Evolutionary conservation across 140 eudicot species (phyloP).

Genomic region (Ambrosia hybrid): DNA sequence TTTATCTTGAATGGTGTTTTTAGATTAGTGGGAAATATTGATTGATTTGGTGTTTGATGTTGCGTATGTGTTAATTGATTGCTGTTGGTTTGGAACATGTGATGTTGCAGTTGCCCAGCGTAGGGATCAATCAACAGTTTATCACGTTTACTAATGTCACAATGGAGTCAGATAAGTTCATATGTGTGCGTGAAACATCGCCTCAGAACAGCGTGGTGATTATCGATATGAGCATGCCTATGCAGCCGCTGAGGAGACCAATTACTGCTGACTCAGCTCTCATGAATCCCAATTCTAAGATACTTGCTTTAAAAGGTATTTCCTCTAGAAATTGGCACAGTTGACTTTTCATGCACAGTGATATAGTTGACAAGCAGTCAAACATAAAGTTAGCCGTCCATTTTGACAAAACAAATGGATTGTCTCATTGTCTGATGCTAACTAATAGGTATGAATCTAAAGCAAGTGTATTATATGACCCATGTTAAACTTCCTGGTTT

Average conservation of each 20-base stretch:
- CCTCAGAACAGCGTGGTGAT: conserved; percentile 96
- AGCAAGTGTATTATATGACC: neutral
- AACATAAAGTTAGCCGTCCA: conserved; percentile 8
- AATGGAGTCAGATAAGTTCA: conserved; percentile 95
- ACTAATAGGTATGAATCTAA: conserved; percentile 3
- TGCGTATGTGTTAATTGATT: neutral
- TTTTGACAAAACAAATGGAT: no score
- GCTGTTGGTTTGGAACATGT: conserved; percentile 16
- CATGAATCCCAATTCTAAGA: conserved; percentile 85
- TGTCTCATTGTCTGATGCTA: neutral
- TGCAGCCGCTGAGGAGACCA: conserved; percentile 90
- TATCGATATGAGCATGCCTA: conserved; percentile 95
- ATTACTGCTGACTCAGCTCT: conserved; percentile 96
- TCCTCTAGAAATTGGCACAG: neutral
- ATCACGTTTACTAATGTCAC: conserved; percentile 95
- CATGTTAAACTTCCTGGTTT: no score
- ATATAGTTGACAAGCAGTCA: neutral
- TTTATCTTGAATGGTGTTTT: conserved; percentile 4
- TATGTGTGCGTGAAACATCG: conserved; percentile 93
- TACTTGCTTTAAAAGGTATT: conserved; percentile 84
- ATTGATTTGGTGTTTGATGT: conserved; percentile 13
- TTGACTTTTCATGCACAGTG: neutral
- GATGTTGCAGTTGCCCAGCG: conserved; percentile 83
- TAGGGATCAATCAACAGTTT: conserved; percentile 92
- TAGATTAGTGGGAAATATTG: conserved; percentile 28